Conservation (phyloP, 179 eudicot genomes). For the Gypsophila paniculata region DNA sequence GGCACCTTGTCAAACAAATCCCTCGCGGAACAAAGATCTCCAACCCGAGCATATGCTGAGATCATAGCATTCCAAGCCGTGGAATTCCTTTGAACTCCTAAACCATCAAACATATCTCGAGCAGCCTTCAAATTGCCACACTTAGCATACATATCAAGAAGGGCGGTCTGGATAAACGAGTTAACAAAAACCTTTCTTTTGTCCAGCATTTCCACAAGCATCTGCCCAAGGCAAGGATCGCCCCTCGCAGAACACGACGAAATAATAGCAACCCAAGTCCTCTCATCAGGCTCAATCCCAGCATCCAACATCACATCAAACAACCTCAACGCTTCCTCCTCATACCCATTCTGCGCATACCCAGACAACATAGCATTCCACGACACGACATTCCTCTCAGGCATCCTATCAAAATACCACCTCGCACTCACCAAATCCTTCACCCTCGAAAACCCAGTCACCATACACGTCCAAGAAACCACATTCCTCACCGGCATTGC, state of each 20-base stretch:
- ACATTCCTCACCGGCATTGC: slow-evolving; percentile 51
- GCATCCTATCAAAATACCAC: slow-evolving; percentile 52
- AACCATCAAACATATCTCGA: slow-evolving; percentile 36
- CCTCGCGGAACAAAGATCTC: slow-evolving; percentile 47
- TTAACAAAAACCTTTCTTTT: slow-evolving; percentile 30
- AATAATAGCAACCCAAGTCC: slow-evolving; percentile 56
- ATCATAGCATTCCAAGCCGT: slow-evolving; percentile 61
- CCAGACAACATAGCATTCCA: slow-evolving; percentile 76
- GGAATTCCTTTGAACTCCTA: slow-evolving; percentile 31
- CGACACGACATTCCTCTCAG: slow-evolving; percentile 52
- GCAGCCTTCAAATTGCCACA: slow-evolving; percentile 56
- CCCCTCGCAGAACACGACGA: slow-evolving; percentile 46
- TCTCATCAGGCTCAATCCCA: slow-evolving; percentile 49
- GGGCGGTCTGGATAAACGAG: slow-evolving; percentile 50
- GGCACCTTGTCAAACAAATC: slow-evolving; percentile 48
- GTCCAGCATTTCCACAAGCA: slow-evolving; percentile 38
- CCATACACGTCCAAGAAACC: slow-evolving; percentile 66
- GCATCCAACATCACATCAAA: slow-evolving; percentile 42
- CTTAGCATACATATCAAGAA: slow-evolving; percentile 61
- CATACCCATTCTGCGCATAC: slow-evolving; percentile 49
- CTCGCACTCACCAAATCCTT: slow-evolving; percentile 51
- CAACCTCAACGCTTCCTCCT: slow-evolving; percentile 39
- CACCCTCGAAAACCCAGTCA: slow-evolving; percentile 50
- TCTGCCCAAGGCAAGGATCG: slow-evolving; percentile 43
- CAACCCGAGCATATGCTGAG: slow-evolving; percentile 49